phyloP scores from a whole-genome alignment of 306 rosid genomes.

The Delonix regia region DNA sequence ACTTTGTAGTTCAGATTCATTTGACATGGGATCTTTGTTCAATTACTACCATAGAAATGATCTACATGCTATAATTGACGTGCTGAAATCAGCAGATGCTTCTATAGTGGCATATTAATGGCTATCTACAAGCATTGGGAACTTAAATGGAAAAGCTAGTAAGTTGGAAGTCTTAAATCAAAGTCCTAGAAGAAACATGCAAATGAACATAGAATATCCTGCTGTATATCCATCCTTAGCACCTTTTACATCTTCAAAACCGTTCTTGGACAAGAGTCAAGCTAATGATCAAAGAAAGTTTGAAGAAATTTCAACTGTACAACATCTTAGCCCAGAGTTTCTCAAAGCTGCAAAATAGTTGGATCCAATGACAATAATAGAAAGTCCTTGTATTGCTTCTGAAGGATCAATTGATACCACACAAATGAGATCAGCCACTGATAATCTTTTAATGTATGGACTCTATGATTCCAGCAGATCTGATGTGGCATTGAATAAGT shows the following conservation, averaged over 20 bases:
- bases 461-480: slow-evolving; percentile 42
- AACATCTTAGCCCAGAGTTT: slow-evolving; percentile 46
- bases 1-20: slow-evolving; percentile 76
- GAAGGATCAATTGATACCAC: slow-evolving; percentile 64
- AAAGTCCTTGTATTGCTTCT: slow-evolving; percentile 55
- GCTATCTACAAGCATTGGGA: slow-evolving; percentile 77
- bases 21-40: slow-evolving; percentile 59
- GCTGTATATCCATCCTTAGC: slow-evolving; percentile 38
- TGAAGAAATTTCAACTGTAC: slow-evolving; percentile 40
- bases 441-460: slow-evolving; percentile 37
- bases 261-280: slow-evolving; percentile 49
- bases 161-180: slow-evolving; percentile 39
- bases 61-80: slow-evolving; percentile 64
- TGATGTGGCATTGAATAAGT: slow-evolving; percentile 49
- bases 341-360: slow-evolving; percentile 43
- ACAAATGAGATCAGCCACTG: slow-evolving; percentile 45
- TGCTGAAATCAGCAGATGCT: slow-evolving; percentile 63
- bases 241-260: slow-evolving; percentile 45
- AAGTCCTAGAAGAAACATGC: slow-evolving; percentile 37
- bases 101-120: slow-evolving; percentile 59
- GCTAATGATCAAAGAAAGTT: slow-evolving; percentile 43
- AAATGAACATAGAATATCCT: slow-evolving; percentile 36
- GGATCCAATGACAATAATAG: slow-evolving; percentile 47
- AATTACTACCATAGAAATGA: slow-evolving; percentile 83
- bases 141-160: slow-evolving; percentile 44